Base-by-base conservation (phyloP, 805 yeast genomes). In the Candida tallmaniae region DNA sequence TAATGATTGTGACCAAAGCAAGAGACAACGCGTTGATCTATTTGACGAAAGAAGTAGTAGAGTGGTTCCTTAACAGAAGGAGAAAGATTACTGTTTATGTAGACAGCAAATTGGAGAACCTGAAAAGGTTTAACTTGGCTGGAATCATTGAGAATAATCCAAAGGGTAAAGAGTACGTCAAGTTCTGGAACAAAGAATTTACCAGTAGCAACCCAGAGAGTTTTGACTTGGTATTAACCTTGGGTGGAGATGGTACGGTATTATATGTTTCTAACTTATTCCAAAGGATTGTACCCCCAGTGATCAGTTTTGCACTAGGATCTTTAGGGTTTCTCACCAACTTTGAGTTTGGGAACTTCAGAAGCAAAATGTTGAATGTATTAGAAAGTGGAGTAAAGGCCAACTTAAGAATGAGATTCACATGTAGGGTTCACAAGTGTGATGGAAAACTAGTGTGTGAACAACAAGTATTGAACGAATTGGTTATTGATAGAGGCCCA, bases 401-500 rank as follows among this genome's bases (percentile, higher is more conserved):
- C n/a, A 83, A 86, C 47, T 62, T 89, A 51, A 68, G 97, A 39
- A 86, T 89, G 93, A 70, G 97, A 42, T 76, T 90, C 51, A 78
- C 89, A 2, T 87, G 96, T 56, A 70, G 89, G 20, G 84, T 88
- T 9, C 70, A 63, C 44, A 47, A 58, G 38, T 56, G 59, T 41
- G 62, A 70, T 19, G 81, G 84, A 9, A 73, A 70, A 38, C 68
- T 76, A 21, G 62, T 76, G 3, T 65, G 75, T 41, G 80, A 76
- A 39, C 80, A 83, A 50, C 94, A 87, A 52, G 94, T 87, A 3
- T 66, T 90, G 41, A 89, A 89, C 55, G 97, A 89, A 56, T 62
- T 90, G 38, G 94, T 93, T 0, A 79, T 90, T 18, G 97, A 89
- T 53, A 68, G 97, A 32, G 97, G 97, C 0, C 96, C 96, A 3